These are phyloP conservation scores for Kalaharituber pfeilii DNA, from an alignment of 2,329 filamentous ascomycete species.

Conservation along the genomic window DNA sequence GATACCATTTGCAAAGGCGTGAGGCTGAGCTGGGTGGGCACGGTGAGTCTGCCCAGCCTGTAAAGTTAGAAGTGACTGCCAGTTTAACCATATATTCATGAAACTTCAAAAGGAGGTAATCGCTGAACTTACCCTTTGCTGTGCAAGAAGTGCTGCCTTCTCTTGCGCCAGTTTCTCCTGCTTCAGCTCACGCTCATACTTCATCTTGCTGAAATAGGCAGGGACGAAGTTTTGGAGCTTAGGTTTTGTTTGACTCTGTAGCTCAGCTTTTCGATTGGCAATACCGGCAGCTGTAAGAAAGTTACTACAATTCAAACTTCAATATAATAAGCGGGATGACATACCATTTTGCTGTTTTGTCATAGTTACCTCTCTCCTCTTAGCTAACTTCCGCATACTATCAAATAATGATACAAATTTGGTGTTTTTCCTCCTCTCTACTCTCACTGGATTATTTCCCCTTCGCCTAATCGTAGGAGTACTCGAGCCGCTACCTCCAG, in stretches of 20 bases:
- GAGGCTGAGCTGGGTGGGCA: constrained; percentile 11
- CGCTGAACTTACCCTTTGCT: constrained; percentile 31
- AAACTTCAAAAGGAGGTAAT: background rate
- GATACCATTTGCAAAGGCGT: constrained; percentile 13
- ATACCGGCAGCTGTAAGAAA: constrained; percentile 40
- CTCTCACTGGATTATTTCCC: constrained; percentile 61
- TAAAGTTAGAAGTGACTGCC: constrained; percentile 3
- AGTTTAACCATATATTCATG: background rate
- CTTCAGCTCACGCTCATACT: constrained; percentile 68
- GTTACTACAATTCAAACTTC: constrained; percentile 13
- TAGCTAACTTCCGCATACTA: constrained; percentile 84
- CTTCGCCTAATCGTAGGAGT: constrained; percentile 41
- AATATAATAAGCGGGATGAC: constrained; percentile 1
- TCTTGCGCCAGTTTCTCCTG: constrained; percentile 35
- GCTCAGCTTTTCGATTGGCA: constrained; percentile 64
- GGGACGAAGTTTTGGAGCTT: constrained; percentile 53
- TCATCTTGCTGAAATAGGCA: constrained; percentile 74
- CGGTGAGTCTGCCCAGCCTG: constrained; percentile 9
- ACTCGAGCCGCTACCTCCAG: constrained; percentile 34
- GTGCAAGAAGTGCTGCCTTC: constrained; percentile 44
- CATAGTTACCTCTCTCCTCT: constrained; percentile 70
- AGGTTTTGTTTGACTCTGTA: constrained; percentile 35
- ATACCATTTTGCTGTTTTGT: constrained; percentile 48
- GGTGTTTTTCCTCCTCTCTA: constrained; percentile 71
- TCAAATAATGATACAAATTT: constrained; percentile 80